Conservation (phyloP, 2,329 filamentous ascomycete genomes). For the Penicillium digitatum region DNA sequence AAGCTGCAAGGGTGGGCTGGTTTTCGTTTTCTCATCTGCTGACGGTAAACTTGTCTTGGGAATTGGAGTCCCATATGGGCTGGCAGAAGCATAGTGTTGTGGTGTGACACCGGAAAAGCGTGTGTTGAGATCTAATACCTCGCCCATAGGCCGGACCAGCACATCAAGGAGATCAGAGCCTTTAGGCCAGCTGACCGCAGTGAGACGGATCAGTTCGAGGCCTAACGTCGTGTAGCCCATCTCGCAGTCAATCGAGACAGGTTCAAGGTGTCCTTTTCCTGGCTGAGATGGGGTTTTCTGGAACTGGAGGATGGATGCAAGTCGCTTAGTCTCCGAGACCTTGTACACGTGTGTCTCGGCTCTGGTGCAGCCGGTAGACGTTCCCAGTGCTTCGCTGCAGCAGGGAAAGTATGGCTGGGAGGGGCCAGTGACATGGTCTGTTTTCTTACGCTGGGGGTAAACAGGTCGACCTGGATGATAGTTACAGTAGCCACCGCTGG, state of each 20-base stretch:
- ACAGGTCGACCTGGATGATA: conserved; percentile 75
- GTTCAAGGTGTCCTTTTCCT: conserved; percentile 31
- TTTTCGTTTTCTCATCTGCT: conserved; percentile 19
- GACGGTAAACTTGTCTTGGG: conserved; percentile 22
- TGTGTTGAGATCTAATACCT: conserved; percentile 85
- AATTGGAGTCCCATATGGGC: conserved; percentile 48
- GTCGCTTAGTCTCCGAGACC: conserved; percentile 66
- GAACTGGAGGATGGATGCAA: conserved; percentile 78
- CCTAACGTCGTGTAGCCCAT: conserved; percentile 94
- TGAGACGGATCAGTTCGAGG: conserved; percentile 83
- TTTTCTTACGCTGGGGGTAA: conserved; percentile 52
- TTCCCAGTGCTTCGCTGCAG: conserved; percentile 70
- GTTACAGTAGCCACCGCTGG: conserved; percentile 73
- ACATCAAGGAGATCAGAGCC: conserved; percentile 75
- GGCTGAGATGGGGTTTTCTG: conserved; percentile 61
- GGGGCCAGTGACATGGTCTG: conserved; percentile 54
- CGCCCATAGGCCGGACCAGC: conserved; percentile 76
- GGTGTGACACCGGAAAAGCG: conserved; percentile 82
- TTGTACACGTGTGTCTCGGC: conserved; percentile 81
- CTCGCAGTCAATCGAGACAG: conserved; percentile 88
- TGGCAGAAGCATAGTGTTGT: conserved; percentile 68
- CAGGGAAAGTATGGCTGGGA: conserved; percentile 67
- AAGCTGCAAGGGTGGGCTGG: conserved; percentile 58
- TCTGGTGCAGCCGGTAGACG: conserved; percentile 69
- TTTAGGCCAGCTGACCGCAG: conserved; percentile 80